phyloP scores from a whole-genome alignment of 2,329 filamentous ascomycete genomes.

The Alternaria gansuensis region DNA sequence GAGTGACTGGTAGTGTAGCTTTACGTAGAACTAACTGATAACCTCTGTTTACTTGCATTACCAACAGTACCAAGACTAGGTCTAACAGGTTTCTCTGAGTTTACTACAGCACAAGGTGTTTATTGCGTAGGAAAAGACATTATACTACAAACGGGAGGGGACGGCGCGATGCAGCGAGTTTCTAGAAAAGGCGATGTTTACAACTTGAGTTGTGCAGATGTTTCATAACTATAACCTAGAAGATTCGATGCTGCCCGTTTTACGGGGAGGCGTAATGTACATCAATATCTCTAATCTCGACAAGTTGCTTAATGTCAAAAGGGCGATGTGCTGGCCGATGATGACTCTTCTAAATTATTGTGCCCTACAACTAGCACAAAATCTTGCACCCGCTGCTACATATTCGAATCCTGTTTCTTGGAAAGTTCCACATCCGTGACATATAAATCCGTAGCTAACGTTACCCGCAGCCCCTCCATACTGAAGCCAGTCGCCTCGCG shows the following conservation, averaged over 20 bases:
- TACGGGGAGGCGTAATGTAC: not conserved
- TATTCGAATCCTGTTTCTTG: not conserved
- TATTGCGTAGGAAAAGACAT: not conserved
- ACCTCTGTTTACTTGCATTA: not conserved
- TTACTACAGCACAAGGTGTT: not conserved
- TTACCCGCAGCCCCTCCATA: not conserved
- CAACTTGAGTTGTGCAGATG: no score
- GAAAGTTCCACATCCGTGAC: not conserved
- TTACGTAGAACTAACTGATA: not conserved
- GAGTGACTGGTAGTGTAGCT: not conserved
- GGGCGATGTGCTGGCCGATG: not conserved
- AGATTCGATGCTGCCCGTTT: not conserved
- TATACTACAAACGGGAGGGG: not conserved
- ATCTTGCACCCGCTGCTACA: not conserved
- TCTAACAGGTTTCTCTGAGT: not conserved
- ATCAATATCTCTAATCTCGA: not conserved
- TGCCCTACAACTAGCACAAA: not conserved
- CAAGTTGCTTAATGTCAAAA: not conserved
- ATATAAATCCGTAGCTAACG: not conserved
- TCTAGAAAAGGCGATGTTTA: not conserved
- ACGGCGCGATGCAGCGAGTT: not conserved
- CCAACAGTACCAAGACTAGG: not conserved
- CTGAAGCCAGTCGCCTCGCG: not conserved
- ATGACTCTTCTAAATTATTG: not conserved
- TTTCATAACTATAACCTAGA: not conserved